A percentile compares a stretch with the other conserved stretches of the same genome.
Evolutionary conservation across 306 rosid genomes (phyloP).

Genomic region (Coriaria nepalensis): DNA sequence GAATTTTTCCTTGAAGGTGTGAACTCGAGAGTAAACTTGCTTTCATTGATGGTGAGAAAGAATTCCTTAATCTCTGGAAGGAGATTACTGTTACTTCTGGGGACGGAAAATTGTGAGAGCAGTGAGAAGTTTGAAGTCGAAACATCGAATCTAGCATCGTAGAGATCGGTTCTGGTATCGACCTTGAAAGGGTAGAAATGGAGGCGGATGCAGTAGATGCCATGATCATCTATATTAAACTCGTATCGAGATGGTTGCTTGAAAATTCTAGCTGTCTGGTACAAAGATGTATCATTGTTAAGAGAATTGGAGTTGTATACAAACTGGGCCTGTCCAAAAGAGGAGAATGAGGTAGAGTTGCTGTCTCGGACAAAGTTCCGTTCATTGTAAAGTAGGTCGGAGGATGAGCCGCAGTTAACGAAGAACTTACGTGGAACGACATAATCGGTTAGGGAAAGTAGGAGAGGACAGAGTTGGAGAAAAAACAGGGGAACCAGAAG

Average conservation of each 20-base stretch:
- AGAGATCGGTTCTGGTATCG: not conserved
- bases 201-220: constrained; percentile 27
- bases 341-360: not conserved
- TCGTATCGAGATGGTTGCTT: constrained; percentile 1
- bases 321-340: no score
- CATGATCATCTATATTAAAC: constrained; percentile 2
- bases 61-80: constrained; percentile 17
- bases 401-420: not conserved
- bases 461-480: not conserved
- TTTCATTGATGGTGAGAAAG: not conserved
- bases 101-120: constrained; percentile 4
- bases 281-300: constrained; percentile 3
- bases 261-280: constrained; percentile 33
- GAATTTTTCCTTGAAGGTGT: constrained; percentile 7
- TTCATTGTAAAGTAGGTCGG: not conserved
- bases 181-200: constrained; percentile 29
- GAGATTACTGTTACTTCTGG: not conserved
- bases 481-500: not conserved
- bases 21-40: constrained; percentile 15
- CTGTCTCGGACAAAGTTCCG: constrained; percentile 13
- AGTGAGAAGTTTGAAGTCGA: constrained; percentile 13
- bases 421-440: not conserved
- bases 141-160: constrained; percentile 28
- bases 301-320: no score
- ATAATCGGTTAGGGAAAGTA: not conserved